phyloP scores from a whole-genome alignment of 1,284 basidiomycete species.

The Cutaneotrichosporon cyanovorans region DNA sequence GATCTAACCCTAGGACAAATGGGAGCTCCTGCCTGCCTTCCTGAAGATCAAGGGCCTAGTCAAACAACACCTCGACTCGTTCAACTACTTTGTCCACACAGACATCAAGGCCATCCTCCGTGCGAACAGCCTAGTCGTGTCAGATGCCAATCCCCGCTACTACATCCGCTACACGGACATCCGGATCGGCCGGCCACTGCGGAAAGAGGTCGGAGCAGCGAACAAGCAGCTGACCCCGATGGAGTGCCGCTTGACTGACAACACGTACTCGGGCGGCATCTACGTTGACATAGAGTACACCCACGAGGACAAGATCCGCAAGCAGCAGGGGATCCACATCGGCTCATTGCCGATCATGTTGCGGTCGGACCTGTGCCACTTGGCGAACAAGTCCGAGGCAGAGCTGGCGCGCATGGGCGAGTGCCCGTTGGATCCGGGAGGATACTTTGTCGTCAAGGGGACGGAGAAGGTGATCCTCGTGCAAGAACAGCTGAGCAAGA shows the following conservation, averaged over 20 bases:
- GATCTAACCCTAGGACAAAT: slow-evolving; percentile 69
- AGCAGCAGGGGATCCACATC: slow-evolving; percentile 75
- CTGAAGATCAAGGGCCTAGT: slow-evolving; percentile 95
- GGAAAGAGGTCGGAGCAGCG: slow-evolving; percentile 64
- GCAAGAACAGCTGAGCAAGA: slow-evolving; percentile 98
- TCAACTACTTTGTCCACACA: slow-evolving; percentile 98
- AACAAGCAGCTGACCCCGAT: slow-evolving; percentile 78
- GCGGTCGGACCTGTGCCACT: slow-evolving; percentile 84
- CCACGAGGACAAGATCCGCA: slow-evolving; percentile 81
- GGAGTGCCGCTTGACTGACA: slow-evolving; percentile 93
- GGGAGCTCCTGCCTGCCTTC: slow-evolving; percentile 89
- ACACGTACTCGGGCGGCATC: slow-evolving; percentile 90
- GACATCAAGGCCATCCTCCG: slow-evolving; percentile 95
- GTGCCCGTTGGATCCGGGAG: slow-evolving; percentile 96
- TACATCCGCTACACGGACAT: slow-evolving; percentile 98
- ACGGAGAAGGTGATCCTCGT: slow-evolving; percentile 99
- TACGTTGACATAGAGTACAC: slow-evolving; percentile 94
- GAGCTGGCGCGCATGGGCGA: slow-evolving; percentile 89
- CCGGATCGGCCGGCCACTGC: slow-evolving; percentile 79
- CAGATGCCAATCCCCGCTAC: slow-evolving; percentile 94
- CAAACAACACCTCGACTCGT: slow-evolving; percentile 99
- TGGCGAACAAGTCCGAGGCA: slow-evolving; percentile 68
- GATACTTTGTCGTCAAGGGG: slow-evolving; percentile 98
- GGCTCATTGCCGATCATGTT: slow-evolving; percentile 96
- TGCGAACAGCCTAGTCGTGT: slow-evolving; percentile 86